Conservation (phyloP, 495 filamentous ascomycete species). For the Neurospora intermedia region DNA sequence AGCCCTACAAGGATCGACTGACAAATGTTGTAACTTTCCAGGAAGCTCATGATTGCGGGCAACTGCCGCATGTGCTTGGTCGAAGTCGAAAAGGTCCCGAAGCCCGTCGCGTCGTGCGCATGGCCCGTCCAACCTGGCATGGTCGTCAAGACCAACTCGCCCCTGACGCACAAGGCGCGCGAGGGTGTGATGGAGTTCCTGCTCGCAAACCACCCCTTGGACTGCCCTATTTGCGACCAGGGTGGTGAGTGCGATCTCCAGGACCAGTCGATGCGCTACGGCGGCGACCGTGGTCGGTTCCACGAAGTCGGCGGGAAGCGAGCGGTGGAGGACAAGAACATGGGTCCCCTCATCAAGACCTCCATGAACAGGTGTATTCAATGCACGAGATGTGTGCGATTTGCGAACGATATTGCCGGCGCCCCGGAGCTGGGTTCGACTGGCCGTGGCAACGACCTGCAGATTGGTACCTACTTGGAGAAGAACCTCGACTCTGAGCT, state of each 20-base stretch:
- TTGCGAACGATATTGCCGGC: slow-evolving; percentile 94
- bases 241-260: slow-evolving; percentile 98
- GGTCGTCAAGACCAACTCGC: slow-evolving; percentile 97
- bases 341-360: slow-evolving; percentile 96
- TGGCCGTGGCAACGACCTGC: slow-evolving; percentile 90
- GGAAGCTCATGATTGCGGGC: slow-evolving; percentile 95
- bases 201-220: slow-evolving; percentile 91
- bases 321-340: slow-evolving; percentile 98
- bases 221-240: slow-evolving; percentile 97
- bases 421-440: slow-evolving; percentile 90
- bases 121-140: slow-evolving; percentile 98
- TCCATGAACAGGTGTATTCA: slow-evolving; percentile 99
- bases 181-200: slow-evolving; percentile 99
- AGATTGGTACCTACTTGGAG: slow-evolving; percentile 97
- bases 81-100: slow-evolving; percentile 89
- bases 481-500: slow-evolving; percentile 83
- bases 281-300: slow-evolving; percentile 89
- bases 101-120: slow-evolving; percentile 95
- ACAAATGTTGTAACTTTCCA: slow-evolving; percentile 32
- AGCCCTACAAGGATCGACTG: slow-evolving; percentile 1
- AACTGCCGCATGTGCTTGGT: slow-evolving; percentile 99
- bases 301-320: slow-evolving; percentile 92
- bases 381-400: slow-evolving; percentile 94
- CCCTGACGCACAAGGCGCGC: slow-evolving; percentile 88
- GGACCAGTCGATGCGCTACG: slow-evolving; percentile 98